Base-by-base conservation (phyloP, 225 moss, liverwort and hornwort species). In the Bryum argenteum region DNA sequence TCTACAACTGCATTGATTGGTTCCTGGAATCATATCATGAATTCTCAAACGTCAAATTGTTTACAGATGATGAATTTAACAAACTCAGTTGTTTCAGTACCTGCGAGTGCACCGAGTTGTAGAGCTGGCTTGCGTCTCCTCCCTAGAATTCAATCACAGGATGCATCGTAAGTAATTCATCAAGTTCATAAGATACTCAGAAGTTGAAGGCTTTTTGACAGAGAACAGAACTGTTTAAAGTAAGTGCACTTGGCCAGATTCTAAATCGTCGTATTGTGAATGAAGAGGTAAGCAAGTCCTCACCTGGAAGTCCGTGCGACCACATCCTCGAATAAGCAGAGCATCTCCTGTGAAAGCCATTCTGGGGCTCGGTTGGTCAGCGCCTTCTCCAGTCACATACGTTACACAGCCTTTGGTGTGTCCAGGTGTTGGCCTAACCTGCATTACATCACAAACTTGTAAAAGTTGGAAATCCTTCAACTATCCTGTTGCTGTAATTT, bases 331-430 rank as follows among this genome's bases (percentile, higher is more conserved):
- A 69, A 97, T 91, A 61, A 97, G 88, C 61, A 97, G 89, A 52
- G 96, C 88, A 76, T 94, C 93, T 21, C 96, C 94, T 14, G 96
- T 97, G 63, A 97, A 94, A 10, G 94, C 93, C 86, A 93, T 78
- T 61, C 88, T 78, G n/a, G 94, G 91, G 43, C 69, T 61, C 26
- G 84, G 84, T 72, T 89, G 96, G 51, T 69, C 86, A 19, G 71
- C 45, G 14, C 79, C 86, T 62, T 93, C 96, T 22, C 90, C 89
- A 57, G 89, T 89, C 42, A 97, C 87, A 65, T 90, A 97, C 24
- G 91, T 88, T 20, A 93, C 88, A 76, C 91, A 93, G 21, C 93
- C 89, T 67, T 77, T 76, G 19, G 96, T 88, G 66, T 88, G 91
- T 43, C 93, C 93, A 42, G 89, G 89, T 42, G 93, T 96, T 59